Percentiles rank a stretch among this genome's conserved stretches.
These are phyloP conservation scores for Stylosanthes scabra DNA, from an alignment of 331 rosid genomes.

Conservation along the genomic window DNA sequence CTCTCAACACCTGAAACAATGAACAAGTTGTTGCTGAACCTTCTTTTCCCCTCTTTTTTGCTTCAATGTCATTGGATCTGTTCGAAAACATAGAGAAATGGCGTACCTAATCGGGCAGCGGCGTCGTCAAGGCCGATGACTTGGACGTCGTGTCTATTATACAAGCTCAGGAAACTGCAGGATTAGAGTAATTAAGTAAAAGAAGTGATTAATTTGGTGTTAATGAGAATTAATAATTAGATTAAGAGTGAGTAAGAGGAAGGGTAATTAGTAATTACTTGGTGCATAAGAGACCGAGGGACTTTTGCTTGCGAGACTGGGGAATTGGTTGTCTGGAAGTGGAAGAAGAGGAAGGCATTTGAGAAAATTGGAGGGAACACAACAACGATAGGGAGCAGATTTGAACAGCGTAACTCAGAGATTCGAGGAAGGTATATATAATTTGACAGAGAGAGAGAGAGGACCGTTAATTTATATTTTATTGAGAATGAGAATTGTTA, in stretches of 20 bases:
- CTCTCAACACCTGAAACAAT: conserved; percentile 74
- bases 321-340: conserved; percentile 61
- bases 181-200: background rate
- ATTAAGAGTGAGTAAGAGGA: background rate
- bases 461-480: conserved; percentile 52
- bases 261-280: conserved; percentile 50
- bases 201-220: too few relatives aligned
- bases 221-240: too few relatives aligned
- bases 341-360: conserved; percentile 44
- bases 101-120: conserved; percentile 71
- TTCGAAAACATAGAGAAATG: background rate
- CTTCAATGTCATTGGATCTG: conserved; percentile 2
- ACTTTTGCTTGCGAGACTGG: conserved; percentile 85
- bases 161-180: conserved; percentile 75
- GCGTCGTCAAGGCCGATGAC: conserved; percentile 90
- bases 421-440: too few relatives aligned
- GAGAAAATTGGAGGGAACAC: conserved; percentile 29
- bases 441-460: background rate
- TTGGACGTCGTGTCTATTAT: conserved; percentile 66
- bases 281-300: conserved; percentile 94
- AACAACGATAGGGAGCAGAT: background rate
- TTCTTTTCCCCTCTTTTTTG: too few relatives aligned
- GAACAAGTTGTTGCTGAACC: background rate
- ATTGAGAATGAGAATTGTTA: too few relatives aligned
- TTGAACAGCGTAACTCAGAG: too few relatives aligned